A percentile compares a stretch with the other conserved stretches of the same genome.
phyloP scores from a whole-genome alignment of 2,329 filamentous ascomycete genomes.

The Cercospora sp. region DNA sequence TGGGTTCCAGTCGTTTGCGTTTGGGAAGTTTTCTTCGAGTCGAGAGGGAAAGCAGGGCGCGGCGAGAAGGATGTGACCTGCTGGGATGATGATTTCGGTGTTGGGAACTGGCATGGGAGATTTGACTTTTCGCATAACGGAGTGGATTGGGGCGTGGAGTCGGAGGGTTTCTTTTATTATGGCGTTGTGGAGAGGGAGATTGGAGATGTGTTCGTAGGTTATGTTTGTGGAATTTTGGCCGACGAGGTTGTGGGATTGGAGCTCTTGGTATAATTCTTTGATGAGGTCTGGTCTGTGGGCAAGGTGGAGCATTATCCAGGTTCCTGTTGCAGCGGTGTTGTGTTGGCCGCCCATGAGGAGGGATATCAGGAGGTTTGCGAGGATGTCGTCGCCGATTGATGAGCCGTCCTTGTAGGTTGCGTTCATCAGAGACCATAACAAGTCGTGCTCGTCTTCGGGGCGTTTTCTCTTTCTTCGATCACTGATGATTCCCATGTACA shows the following conservation, averaged over 20 bases:
- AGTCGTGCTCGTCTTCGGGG: conserved; percentile 58
- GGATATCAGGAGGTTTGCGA: conserved; percentile 92
- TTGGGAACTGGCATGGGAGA: conserved; percentile 79
- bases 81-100: conserved; percentile 79
- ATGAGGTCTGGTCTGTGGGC: conserved; percentile 73
- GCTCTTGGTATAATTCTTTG: conserved; percentile 69
- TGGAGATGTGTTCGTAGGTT: conserved; percentile 74
- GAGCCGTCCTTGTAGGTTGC: conserved; percentile 81
- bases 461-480: conserved; percentile 59
- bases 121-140: conserved; percentile 89
- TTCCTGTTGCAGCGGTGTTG: conserved; percentile 79
- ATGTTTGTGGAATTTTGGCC: conserved; percentile 71
- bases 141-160: conserved; percentile 89
- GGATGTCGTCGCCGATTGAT: conserved; percentile 77
- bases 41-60: conserved; percentile 79
- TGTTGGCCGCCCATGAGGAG: conserved; percentile 90
- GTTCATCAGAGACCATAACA: conserved; percentile 88
- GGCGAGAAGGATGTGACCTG: conserved; percentile 75
- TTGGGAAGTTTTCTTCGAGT: conserved; percentile 73
- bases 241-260: neutral
- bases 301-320: conserved; percentile 81
- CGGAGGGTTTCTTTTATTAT: conserved; percentile 91
- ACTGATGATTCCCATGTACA: conserved; percentile 79
- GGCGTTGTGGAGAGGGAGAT: conserved; percentile 76
- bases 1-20: conserved; percentile 81